Evolutionary conservation across 2,329 filamentous ascomycete genomes (phyloP).

Genomic region (Emericellopsis atlantica): DNA sequence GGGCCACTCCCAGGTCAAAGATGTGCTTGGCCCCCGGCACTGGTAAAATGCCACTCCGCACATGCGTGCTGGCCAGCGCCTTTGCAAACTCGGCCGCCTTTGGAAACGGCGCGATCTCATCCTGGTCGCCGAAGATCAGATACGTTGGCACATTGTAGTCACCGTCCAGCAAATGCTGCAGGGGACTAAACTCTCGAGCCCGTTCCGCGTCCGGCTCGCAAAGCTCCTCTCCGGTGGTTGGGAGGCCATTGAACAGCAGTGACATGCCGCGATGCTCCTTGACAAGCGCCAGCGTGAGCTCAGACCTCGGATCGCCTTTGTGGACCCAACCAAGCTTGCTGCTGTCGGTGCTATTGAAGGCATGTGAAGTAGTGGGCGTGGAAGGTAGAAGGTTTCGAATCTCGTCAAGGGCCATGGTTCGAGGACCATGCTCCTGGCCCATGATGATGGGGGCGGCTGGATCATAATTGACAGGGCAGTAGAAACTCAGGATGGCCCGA

Average conservation of each 20-base stretch:
- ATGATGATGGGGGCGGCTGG: background rate
- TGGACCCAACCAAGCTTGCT: background rate
- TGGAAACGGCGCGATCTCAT: background rate
- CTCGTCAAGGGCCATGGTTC: background rate
- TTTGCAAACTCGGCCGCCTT: background rate
- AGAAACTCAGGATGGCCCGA: slow-evolving; percentile 29
- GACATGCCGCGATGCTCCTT: background rate
- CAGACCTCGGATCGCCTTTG: background rate
- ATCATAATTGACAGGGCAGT: slow-evolving; percentile 24
- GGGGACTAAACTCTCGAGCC: background rate
- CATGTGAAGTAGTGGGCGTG: background rate
- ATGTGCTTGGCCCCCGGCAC: background rate
- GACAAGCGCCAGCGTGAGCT: background rate
- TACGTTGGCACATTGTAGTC: background rate
- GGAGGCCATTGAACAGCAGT: background rate
- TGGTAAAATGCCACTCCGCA: background rate
- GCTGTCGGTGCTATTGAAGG: background rate
- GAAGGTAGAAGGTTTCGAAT: background rate
- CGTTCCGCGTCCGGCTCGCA: background rate
- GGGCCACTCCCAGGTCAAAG: background rate
- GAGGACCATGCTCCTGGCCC: background rate
- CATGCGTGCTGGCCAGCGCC: background rate
- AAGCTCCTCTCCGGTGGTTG: background rate
- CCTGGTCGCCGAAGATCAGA: background rate
- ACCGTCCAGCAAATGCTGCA: background rate